These are phyloP conservation scores for Fusarium begoniae DNA, from an alignment of 2,329 filamentous ascomycete species.

Conservation along the genomic window DNA sequence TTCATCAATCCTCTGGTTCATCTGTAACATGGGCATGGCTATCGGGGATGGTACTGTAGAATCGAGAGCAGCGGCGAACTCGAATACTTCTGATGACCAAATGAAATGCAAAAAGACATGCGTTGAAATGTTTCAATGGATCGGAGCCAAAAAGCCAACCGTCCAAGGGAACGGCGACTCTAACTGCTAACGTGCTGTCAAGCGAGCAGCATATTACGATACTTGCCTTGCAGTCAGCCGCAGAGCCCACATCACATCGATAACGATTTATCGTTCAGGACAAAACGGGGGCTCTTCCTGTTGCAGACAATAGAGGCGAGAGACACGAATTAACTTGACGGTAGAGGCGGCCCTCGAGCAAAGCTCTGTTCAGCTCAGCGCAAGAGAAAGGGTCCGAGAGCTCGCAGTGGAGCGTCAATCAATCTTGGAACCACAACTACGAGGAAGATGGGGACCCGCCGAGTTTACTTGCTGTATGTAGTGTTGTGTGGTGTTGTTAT, in stretches of 20 bases:
- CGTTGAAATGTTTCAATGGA: not conserved
- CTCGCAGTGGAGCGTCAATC: constrained; percentile 25
- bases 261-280: constrained; percentile 9
- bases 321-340: not conserved
- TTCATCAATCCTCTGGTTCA: not conserved
- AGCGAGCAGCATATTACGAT: constrained; percentile 18
- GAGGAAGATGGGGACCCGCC: constrained; percentile 19
- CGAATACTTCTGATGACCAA: not conserved
- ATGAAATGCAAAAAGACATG: not conserved
- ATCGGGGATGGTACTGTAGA: not conserved
- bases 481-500: not conserved
- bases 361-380: constrained; percentile 16
- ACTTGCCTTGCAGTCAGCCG: constrained; percentile 4
- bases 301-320: constrained; percentile 24
- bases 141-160: not conserved
- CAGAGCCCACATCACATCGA: constrained; percentile 19
- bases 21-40: not conserved
- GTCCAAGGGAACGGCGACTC: constrained; percentile 2
- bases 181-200: constrained; percentile 9
- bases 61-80: constrained; percentile 10
- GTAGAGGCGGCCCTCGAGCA: constrained; percentile 5
- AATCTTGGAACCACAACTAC: constrained; percentile 18
- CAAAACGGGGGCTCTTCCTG: constrained; percentile 15
- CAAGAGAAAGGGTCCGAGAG: constrained; percentile 30
- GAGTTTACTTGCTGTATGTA: not conserved